Base-by-base conservation (phyloP, 768 basidiomycete genomes). In the Tulasnella calospora region DNA sequence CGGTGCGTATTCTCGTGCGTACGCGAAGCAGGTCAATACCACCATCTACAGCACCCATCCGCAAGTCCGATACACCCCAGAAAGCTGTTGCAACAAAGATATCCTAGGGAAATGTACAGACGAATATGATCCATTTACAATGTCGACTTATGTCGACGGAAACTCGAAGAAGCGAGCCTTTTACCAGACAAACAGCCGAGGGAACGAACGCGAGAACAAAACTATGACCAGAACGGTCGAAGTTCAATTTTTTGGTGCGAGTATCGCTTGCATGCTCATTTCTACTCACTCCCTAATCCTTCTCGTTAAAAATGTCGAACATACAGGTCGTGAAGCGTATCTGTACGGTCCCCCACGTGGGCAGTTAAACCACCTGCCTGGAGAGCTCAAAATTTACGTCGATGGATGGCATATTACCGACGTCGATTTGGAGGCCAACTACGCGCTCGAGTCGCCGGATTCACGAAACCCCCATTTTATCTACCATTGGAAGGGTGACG, bases 31-130 rank as follows among this genome's bases (percentile, higher is more conserved):
- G 3, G 71, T 72, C 38, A 38, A 72, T 30, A 72, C 71, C n/a
- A 72, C 71, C 27, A 72, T 72, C 71, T 36, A 36, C 36, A 72
- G 71, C n/a, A 72, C 71, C 36, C 36, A 72, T 46, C 38, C 71
- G 10, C 38, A 35, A 72, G 44, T 72, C 27, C 44, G 38, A n/a
- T 72, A 72, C 27, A 33, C 71, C 19, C 71, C 71, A 27, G 71
- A 67, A 35, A 67, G 23, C 61, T 9, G 2, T 27, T 67, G 61
- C 61, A 30, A 27, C 33, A 35, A 67, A 27, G 3, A 61, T 17
- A 19, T 8, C 41, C 30, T 3, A 3, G 71, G 36, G 36, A 36
- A 23, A 23, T 71, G 41, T 36, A 36, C 23, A 1, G 35, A 23
- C 2, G 8, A 44, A 36, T 36, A 36, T 23, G 71, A 27, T 71